Evolutionary conservation across 139 green algal genomes (phyloP).

Genomic region (Yamagishiella unicocca): DNA sequence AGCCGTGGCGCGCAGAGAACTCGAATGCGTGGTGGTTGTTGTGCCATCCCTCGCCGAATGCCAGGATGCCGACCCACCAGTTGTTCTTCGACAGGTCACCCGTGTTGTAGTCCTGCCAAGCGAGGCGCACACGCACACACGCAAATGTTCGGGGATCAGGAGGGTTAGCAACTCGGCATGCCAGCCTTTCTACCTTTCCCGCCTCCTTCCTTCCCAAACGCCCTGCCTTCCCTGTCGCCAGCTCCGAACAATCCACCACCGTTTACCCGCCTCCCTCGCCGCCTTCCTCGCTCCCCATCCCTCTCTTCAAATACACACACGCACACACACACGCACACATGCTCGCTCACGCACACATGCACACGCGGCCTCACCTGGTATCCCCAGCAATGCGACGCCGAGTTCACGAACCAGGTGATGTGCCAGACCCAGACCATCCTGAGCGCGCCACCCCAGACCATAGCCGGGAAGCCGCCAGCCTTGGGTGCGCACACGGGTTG

Average conservation of each 20-base stretch:
- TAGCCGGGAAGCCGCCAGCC: conserved; percentile 83
- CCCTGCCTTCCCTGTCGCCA: too few relatives aligned
- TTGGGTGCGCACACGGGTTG: not conserved
- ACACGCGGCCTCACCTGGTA: conserved; percentile 68
- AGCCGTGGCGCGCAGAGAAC: conserved; percentile 88
- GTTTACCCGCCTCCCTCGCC: not conserved
- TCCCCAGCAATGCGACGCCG: conserved; percentile 95
- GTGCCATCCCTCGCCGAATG: conserved; percentile 97
- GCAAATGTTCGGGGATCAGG: too few relatives aligned
- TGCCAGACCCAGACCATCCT: conserved; percentile 96
- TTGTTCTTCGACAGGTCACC: conserved; percentile 93
- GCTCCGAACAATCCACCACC: too few relatives aligned
- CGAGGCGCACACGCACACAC: not conserved
- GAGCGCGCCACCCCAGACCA: conserved; percentile 96
- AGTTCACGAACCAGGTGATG: conserved; percentile 99
- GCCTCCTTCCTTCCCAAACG: too few relatives aligned
- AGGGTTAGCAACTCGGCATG: too few relatives aligned
- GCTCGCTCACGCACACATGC: not conserved
- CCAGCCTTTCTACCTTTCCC: too few relatives aligned
- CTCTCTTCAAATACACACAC: not conserved
- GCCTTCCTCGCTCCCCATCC: too few relatives aligned
- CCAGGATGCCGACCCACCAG: conserved; percentile 88
- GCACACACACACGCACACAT: not conserved
- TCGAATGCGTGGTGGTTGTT: conserved; percentile 98
- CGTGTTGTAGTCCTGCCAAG: conserved; percentile 79